Evolutionary conservation across 2,329 filamentous ascomycete genomes (phyloP), one percentile per base, ranked within the genome.

Genomic region (Ramularia collo-cygni): DNA sequence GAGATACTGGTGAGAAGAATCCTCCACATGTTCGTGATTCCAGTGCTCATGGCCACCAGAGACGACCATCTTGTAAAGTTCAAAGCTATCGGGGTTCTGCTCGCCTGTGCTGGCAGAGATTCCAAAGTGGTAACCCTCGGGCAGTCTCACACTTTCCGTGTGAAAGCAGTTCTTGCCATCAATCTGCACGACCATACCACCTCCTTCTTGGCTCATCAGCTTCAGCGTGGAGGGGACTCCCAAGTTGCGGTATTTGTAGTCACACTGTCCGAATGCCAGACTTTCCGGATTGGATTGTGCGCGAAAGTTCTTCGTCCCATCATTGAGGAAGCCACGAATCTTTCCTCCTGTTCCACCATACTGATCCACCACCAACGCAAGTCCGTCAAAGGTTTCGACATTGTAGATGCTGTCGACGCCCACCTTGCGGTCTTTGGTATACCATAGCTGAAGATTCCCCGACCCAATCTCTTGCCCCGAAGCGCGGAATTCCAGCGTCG

Each of bases 361-460:
- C 47, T 84, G 81, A 65, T 96, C 90, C 38, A 98, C 65, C 16
- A 93, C 82, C 42, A 98, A 68, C 24, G 79, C 89, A 51, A 98
- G 69, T n/a, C 92, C 92, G 55, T 96, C 90, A 56, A 95, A 98
- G 53, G 77, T 78, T 38, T 78, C 78, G 8, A 83, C 82, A 1
- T 84, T 92, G 66, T 95, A 95, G 52, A 95, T 78, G 64, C 85
- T 93, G 49, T 77, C 75, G 16, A 80, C 75, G 40, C 79, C 81
- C 40, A 94, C 70, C 44, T 72, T 65, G 52, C 76, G 67, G 44
- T 85, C 75, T 53, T 78, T 80, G 37, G 77, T 81, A 58, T 93
- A 86, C 92, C 92, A 98, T 56, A 98, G 74, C 64, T 96, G 90
- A 52, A 98, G 70, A 65, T 93, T 95, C 35, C 92, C 92, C 42